These are phyloP conservation scores for Umbilicaria muhlenbergii DNA, from an alignment of 495 filamentous ascomycete species.

Conservation along the genomic window DNA sequence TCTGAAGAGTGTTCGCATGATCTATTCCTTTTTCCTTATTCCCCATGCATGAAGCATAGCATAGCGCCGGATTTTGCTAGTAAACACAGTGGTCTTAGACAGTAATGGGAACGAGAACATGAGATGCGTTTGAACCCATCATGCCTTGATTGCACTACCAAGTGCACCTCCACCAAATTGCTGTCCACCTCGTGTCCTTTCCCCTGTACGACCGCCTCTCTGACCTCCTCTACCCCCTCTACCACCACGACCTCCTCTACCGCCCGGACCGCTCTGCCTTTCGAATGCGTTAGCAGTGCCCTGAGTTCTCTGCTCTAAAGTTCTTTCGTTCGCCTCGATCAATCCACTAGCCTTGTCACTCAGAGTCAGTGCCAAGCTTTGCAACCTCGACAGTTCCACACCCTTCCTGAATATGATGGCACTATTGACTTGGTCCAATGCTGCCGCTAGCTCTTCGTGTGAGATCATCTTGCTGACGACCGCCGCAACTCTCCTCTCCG, in stretches of 20 bases:
- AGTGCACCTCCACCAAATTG: conserved; percentile 47
- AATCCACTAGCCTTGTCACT: conserved; percentile 90
- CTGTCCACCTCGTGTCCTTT: conserved; percentile 38
- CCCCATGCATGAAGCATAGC: conserved; percentile 1
- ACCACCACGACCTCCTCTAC: conserved; percentile 52
- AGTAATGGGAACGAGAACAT: conserved; percentile 2
- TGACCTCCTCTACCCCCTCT: conserved; percentile 50
- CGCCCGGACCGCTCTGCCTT: conserved; percentile 62
- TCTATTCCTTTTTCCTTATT: conserved; percentile 1
- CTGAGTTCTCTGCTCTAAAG: conserved; percentile 88
- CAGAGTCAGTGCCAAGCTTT: conserved; percentile 85
- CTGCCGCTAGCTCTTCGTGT: conserved; percentile 91
- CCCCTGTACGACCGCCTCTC: conserved; percentile 45
- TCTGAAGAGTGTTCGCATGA: neutral
- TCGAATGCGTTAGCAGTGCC: conserved; percentile 92
- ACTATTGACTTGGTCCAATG: conserved; percentile 92
- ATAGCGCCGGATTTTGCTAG: conserved; percentile 6
- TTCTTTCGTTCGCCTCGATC: conserved; percentile 95
- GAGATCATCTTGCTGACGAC: conserved; percentile 99
- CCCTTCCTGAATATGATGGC: conserved; percentile 99
- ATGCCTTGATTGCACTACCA: conserved; percentile 48
- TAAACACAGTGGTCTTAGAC: conserved; percentile 1
- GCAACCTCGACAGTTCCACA: conserved; percentile 88
- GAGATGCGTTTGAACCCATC: conserved; percentile 15
- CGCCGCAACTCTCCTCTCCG: conserved; percentile 77